Percentiles rank a stretch among this genome's conserved stretches.
Conservation (phyloP, 805 yeast species). For the Ogataea glucozyma region DNA sequence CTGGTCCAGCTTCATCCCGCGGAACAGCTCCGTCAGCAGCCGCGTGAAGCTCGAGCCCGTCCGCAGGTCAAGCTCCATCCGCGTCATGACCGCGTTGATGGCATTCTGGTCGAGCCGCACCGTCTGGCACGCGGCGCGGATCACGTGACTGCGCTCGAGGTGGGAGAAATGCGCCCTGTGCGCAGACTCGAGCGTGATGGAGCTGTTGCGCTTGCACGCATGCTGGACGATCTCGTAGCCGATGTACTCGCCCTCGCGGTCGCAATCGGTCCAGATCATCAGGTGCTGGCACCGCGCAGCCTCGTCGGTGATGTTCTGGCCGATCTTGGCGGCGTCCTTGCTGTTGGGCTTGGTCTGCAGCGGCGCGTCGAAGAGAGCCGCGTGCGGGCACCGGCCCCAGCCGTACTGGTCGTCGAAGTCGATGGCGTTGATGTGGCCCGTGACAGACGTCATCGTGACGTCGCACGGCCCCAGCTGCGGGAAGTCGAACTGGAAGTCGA, state of each 20-base stretch:
- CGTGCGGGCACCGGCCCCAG: slow-evolving; percentile 69
- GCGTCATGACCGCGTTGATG: slow-evolving; percentile 80
- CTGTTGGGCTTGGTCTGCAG: slow-evolving; percentile 39
- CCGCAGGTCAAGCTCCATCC: slow-evolving; percentile 85
- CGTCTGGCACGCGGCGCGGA: slow-evolving; percentile 74
- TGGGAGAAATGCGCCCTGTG: slow-evolving; percentile 88
- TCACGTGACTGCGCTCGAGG: slow-evolving; percentile 71
- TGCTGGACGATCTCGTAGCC: slow-evolving; percentile 79
- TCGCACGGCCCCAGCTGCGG: slow-evolving; percentile 62
- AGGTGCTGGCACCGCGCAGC: slow-evolving; percentile 59
- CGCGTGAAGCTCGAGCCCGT: slow-evolving; percentile 91
- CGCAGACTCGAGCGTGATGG: slow-evolving; percentile 48
- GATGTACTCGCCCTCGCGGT: slow-evolving; percentile 92
- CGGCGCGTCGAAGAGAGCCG: slow-evolving; percentile 71
- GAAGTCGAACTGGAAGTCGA: slow-evolving; percentile 70
- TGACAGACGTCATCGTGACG: slow-evolving; percentile 88
- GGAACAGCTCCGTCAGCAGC: slow-evolving; percentile 59
- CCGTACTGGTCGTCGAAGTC: slow-evolving; percentile 64
- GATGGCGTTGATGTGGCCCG: slow-evolving; percentile 75
- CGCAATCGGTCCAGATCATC: slow-evolving; percentile 99
- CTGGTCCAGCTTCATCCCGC: slow-evolving; percentile 32
- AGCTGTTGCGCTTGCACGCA: slow-evolving; percentile 55
- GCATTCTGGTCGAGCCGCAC: slow-evolving; percentile 60
- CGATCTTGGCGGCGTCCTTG: slow-evolving; percentile 45
- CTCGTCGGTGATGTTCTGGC: slow-evolving; percentile 66